Evolutionary conservation across 805 yeast species (phyloP), one percentile per base, ranked within the genome.

Genomic region (Metschnikowia picachoensis): DNA sequence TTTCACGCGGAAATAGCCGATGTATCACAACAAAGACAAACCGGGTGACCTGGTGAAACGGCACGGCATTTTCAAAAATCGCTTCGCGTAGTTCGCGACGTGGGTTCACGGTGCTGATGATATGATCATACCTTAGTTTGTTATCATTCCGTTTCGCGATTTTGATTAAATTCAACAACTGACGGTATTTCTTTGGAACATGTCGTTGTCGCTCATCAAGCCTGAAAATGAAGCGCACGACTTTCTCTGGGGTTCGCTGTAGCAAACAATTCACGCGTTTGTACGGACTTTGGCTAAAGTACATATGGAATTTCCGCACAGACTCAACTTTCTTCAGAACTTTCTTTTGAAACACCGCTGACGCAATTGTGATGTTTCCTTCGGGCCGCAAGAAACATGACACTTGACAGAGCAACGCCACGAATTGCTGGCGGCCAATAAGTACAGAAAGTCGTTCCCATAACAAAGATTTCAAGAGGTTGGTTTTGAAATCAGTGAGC

Each of bases 1-100:
- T 46, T 7, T 68, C 72, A 0, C 53, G 17, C 0, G 90, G 87
- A 17, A 85, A 64, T 0, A 83, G 51, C 41, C 70, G 73, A 11
- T 74, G 76, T 4, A 79, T 44, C 0, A 82, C 43, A 0, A 67
- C 56, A 1, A 74, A 50, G 1, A 77, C 55, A 52, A 80, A 79
- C 36, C 59, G 64, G 0, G 74, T 52, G 0, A 85, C 80, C 0
- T 49, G 35, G 10, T 51, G 48, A 8, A 63, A 55, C 0, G 65
- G 52, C 0, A 74, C 61, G 1, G 70, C 61, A 17, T 61, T 43
- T 0, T 64, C 66, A 8, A 72, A 50, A 39, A 73, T 68, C 29
- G 61, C 54, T 2, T 46, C 39, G 30, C 41, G 27, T 16, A 37
- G 17, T 2, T 17, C 41, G 15, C 39, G 20, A 2, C 7, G 31